Evolutionary conservation across 805 yeast genomes (phyloP), one percentile per base, ranked within the genome.

Genomic region (Ogataea henricii): DNA sequence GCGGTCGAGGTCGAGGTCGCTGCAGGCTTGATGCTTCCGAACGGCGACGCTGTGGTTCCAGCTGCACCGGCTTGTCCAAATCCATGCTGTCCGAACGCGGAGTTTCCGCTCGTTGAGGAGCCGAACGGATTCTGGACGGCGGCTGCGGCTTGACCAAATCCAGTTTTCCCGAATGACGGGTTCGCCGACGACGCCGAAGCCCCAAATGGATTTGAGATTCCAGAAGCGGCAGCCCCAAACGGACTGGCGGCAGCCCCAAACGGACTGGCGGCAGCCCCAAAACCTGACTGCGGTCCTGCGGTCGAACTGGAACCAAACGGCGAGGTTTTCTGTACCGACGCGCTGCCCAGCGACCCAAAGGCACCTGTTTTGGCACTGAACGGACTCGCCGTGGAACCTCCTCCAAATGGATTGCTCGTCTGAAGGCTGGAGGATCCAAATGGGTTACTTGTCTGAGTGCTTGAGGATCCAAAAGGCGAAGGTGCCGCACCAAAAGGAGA

Each of bases 51-150:
- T 5, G 18, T 14, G 6, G 18, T 17, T 14, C 34, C 34, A 30
- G 34, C 16, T 8, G 34, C 34, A 8, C 57, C 57, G 43, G 53
- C 43, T 3, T 59, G 43, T 21, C 59, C 60, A 43, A 55, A 54
- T 3, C 54, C 58, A 3, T 52, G 45, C n/a, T 43, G 43, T 7
- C 51, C 51, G 32, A 47, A 47, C 6, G 46, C 39, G 4, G 43
- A 26, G n/a, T 42, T 33, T 20, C 54, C 25, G 21, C 26, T 16
- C 18, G 32, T 23, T 4, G 47, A 30, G 22, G 43, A 21, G 8
- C 48, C 48, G 20, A 45, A 45, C 16, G 48, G 48, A 14, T 20
- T 30, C 23, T 8, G 23, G 5, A 13, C 16, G 9, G n/a, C 16
- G 6, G 32, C 25, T 10, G 38, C 35, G n/a, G 47, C 12, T 17